Percentiles rank a stretch among this genome's conserved stretches.
Conservation (phyloP, 2,329 filamentous ascomycete genomes). For the Dactylonectria macrodidyma region DNA sequence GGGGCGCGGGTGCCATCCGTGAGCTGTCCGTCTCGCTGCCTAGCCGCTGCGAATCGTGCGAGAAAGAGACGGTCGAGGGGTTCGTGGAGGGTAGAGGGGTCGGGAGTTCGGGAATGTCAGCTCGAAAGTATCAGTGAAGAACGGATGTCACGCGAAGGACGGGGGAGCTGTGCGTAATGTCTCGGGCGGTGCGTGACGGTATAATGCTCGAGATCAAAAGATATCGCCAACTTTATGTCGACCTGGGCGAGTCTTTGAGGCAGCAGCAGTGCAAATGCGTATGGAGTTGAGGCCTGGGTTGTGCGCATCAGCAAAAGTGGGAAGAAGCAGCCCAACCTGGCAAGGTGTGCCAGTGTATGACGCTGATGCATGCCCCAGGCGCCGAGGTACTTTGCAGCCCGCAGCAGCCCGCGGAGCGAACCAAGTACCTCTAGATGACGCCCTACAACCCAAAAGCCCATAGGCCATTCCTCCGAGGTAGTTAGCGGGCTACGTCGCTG, state of each 20-base stretch:
- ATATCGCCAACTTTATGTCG: not conserved
- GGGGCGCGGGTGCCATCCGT: constrained; percentile 41
- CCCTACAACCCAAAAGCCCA: not conserved
- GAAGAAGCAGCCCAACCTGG: constrained; percentile 38
- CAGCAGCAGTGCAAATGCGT: not conserved
- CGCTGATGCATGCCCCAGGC: constrained; percentile 35
- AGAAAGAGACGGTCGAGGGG: constrained; percentile 14
- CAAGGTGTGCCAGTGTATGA: constrained; percentile 40
- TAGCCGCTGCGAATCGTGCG: not conserved
- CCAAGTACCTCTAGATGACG: constrained; percentile 22
- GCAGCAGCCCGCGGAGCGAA: not conserved
- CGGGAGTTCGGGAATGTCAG: not conserved
- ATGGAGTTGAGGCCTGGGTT: constrained; percentile 13
- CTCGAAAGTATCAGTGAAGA: not conserved
- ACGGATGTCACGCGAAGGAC: not conserved
- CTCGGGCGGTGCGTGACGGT: not conserved
- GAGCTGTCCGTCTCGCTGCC: constrained; percentile 30
- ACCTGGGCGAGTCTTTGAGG: not conserved
- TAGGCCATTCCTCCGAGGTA: not conserved
- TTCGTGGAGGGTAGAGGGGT: constrained; percentile 17
- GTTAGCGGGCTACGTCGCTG: constrained; percentile 10
- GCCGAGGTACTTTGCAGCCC: constrained; percentile 6
- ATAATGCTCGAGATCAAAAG: not conserved
- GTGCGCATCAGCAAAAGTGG: constrained; percentile 46
- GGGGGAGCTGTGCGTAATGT: not conserved